Evolutionary conservation across 23 red algal species (phyloP), one percentile per base, ranked within the genome.

Genomic region (Cyanidiococcus yangmingshanensis): DNA sequence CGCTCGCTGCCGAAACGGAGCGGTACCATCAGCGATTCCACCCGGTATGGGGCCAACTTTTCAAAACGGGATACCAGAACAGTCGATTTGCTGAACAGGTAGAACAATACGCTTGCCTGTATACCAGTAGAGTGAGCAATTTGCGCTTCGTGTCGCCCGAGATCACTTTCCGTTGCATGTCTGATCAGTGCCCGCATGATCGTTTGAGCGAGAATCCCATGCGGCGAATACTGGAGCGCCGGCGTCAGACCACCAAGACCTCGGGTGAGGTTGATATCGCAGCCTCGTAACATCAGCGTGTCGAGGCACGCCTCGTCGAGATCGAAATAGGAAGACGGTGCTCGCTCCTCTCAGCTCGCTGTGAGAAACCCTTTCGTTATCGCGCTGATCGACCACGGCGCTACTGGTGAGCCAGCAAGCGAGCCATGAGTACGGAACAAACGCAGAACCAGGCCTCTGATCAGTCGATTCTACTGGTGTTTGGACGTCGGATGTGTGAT

Each of bases 11-110:
- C 18, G 75, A 78, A 38, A 87, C 88, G 0, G 82, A 98, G 39
- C 80, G 57, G 35, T 89, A 89, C n/a, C 88, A 98, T 68, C 54
- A 59, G 58, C 57, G 41, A 33, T 98, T 98, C 77, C 94, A 98
- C 68, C 82, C 80, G 32, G 82, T 82, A 26, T 98, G 94, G 94
- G 94, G 94, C 1, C 94, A 98, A 82, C 38, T 98, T 59, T 98
- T 98, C 76, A 98, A 98, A 80, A 98, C 88, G 2, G 87, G 94
- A 26, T 79, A 87, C 59, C 94, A 98, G 76, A 98, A 98, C 67
- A 90, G 87, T 40, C 67, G 86, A 29, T 98, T 98, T 82, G 94
- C 94, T 21, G 83, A 92, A 77, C 94, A 98, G 79, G 94, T 98
- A 40, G 94, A 98, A 79, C 71, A 86, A 58, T 98, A 98, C 75